phyloP scores from a whole-genome alignment of 2,329 filamentous ascomycete species.

The Tolypocladium paradoxum region DNA sequence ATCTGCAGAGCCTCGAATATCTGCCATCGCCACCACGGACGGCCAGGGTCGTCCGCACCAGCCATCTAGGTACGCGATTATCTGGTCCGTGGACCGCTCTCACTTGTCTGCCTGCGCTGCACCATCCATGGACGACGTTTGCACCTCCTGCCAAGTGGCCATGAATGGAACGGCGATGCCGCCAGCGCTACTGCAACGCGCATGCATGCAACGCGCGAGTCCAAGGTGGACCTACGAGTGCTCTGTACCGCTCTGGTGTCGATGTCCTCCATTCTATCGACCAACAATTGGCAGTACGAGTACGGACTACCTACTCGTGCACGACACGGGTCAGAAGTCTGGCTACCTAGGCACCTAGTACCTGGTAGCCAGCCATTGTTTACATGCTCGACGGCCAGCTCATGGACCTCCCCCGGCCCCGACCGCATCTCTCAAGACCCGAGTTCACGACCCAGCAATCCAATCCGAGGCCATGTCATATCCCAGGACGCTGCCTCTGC shows the following conservation, averaged over 20 bases:
- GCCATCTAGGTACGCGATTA: too few relatives aligned
- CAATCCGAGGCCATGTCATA: too few relatives aligned
- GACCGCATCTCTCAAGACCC: neutral
- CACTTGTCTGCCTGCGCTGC: too few relatives aligned
- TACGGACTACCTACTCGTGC: too few relatives aligned
- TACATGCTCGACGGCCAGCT: neutral
- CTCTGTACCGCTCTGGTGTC: neutral
- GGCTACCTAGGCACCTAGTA: too few relatives aligned
- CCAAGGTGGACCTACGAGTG: neutral
- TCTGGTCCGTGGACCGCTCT: neutral
- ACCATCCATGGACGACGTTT: neutral
- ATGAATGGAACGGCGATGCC: neutral
- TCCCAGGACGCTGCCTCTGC: neutral
- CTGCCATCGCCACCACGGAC: too few relatives aligned
- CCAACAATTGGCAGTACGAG: neutral
- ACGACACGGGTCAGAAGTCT: neutral
- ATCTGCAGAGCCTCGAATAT: too few relatives aligned
- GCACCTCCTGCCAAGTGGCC: neutral
- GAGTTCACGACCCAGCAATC: neutral
- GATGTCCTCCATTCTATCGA: neutral
- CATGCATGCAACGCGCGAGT: neutral
- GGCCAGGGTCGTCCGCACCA: too few relatives aligned
- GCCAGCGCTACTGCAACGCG: neutral
- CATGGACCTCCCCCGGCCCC: neutral
- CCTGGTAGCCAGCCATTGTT: neutral